Evolutionary conservation across 768 basidiomycete genomes (phyloP).

Genomic region (Amyloporia xantha): DNA sequence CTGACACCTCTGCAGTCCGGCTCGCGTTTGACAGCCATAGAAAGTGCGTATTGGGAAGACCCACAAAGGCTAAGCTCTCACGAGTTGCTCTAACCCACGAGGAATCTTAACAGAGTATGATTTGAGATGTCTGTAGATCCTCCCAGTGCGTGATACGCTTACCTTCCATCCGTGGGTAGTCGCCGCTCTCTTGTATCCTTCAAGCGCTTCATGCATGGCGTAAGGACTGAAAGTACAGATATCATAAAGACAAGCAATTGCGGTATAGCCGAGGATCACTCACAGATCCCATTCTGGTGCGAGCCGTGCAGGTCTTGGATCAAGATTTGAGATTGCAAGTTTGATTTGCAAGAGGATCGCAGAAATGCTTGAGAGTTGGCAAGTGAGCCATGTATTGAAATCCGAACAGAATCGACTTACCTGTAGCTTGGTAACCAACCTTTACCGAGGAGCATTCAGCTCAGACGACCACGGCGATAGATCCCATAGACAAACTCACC

Average conservation of each 20-base stretch:
- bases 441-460: conserved; percentile 11
- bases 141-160: too few species aligned
- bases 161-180: conserved; percentile 59
- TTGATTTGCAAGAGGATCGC: conserved; percentile 56
- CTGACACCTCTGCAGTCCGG: too few species aligned
- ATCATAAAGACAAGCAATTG: background rate
- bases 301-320: conserved; percentile 57
- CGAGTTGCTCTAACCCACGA: too few species aligned
- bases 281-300: conserved; percentile 44
- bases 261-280: background rate
- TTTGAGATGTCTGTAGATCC: too few species aligned
- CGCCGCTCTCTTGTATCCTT: conserved; percentile 62
- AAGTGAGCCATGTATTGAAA: background rate
- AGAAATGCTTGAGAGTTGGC: conserved; percentile 25
- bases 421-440: conserved; percentile 68
- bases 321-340: conserved; percentile 60
- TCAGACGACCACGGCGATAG: too few species aligned
- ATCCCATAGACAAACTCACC: conserved; percentile 30
- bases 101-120: too few species aligned
- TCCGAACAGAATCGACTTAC: conserved; percentile 28
- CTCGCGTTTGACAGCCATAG: too few species aligned
- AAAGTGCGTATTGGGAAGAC: too few species aligned
- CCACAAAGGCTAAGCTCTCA: too few species aligned
- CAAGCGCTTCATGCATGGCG: conserved; percentile 48
- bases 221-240: conserved; percentile 28